phyloP scores from a whole-genome alignment of 2,329 filamentous ascomycete species.

The Exophiala alcalophila region DNA sequence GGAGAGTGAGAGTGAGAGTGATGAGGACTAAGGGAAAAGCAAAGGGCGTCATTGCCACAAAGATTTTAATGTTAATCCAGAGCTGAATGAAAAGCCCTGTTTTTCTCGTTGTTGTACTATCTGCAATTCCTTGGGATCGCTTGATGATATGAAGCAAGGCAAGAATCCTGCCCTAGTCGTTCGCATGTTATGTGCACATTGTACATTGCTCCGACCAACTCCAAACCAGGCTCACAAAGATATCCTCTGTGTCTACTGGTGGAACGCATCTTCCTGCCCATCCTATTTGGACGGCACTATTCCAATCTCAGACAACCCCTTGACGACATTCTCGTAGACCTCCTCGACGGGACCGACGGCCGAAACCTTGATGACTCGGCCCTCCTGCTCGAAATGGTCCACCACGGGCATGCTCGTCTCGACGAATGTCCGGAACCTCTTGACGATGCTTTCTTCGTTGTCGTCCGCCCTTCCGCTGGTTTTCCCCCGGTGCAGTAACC shows the following conservation, averaged over 20 bases:
- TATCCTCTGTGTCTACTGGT: no score
- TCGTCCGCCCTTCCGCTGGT: conserved; percentile 89
- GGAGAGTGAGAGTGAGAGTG: conserved; percentile 32
- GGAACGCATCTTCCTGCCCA: no score
- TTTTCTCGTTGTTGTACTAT: no score
- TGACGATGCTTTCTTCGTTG: conserved; percentile 92
- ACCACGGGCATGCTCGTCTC: conserved; percentile 98
- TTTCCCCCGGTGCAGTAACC: conserved; percentile 84
- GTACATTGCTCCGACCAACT: no score
- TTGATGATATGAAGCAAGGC: no score
- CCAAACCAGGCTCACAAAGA: no score
- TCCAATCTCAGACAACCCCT: conserved; percentile 46
- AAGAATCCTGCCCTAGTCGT: no score
- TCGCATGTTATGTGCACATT: no score
- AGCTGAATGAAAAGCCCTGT: no score
- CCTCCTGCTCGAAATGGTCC: conserved; percentile 72
- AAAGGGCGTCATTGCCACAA: no score
- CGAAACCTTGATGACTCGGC: conserved; percentile 75
- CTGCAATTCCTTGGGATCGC: no score
- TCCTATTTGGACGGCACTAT: conserved; percentile 24
- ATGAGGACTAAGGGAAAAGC: conserved; percentile 18
- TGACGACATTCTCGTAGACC: conserved; percentile 57
- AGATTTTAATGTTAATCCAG: no score
- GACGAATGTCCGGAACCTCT: conserved; percentile 90
- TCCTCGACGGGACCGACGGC: conserved; percentile 67